Evolutionary conservation across 1,284 basidiomycete species (phyloP).

Genomic region (Cystobasidium slooffiae): DNA sequence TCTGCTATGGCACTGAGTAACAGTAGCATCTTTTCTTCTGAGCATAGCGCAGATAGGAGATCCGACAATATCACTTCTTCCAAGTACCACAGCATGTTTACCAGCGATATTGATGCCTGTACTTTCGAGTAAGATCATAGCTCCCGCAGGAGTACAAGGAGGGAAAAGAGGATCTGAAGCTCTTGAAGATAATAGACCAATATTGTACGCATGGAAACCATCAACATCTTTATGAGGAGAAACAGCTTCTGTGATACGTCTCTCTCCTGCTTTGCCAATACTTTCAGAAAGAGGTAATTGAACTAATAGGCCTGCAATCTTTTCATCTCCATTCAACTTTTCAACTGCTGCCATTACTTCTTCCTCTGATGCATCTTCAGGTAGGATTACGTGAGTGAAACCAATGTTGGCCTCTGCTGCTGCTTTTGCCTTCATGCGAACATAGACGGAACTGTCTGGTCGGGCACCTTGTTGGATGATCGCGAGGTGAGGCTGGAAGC

Average conservation of each 20-base stretch:
- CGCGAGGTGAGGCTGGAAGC: slow-evolving; percentile 85
- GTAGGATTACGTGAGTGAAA: slow-evolving; percentile 72
- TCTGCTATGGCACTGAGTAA: slow-evolving; percentile 94
- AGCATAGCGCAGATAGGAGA: slow-evolving; percentile 92
- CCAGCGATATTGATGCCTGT: slow-evolving; percentile 77
- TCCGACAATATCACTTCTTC: slow-evolving; percentile 97
- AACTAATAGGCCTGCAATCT: slow-evolving; percentile 87
- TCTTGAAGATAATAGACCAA: slow-evolving; percentile 90
- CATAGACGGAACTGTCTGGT: slow-evolving; percentile 88
- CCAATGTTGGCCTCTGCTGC: slow-evolving; percentile 92
- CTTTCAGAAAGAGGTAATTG: slow-evolving; percentile 94
- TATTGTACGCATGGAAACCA: slow-evolving; percentile 99
- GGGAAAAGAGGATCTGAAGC: slow-evolving; percentile 87
- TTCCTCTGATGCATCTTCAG: slow-evolving; percentile 68
- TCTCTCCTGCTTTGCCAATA: slow-evolving; percentile 81
- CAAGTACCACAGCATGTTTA: slow-evolving; percentile 86
- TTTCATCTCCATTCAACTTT: slow-evolving; percentile 80
- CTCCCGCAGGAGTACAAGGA: slow-evolving; percentile 94
- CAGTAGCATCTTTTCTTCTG: slow-evolving; percentile 87
- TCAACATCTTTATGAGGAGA: slow-evolving; percentile 95
- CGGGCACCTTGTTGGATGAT: slow-evolving; percentile 93
- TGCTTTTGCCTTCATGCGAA: slow-evolving; percentile 97
- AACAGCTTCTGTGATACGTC: slow-evolving; percentile 90
- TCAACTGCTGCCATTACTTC: slow-evolving; percentile 78
- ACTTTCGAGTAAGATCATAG: slow-evolving; percentile 85